Evolutionary conservation across 352 stramenopile genomes (phyloP).

Genomic region (Globisporangium mamillatum): DNA sequence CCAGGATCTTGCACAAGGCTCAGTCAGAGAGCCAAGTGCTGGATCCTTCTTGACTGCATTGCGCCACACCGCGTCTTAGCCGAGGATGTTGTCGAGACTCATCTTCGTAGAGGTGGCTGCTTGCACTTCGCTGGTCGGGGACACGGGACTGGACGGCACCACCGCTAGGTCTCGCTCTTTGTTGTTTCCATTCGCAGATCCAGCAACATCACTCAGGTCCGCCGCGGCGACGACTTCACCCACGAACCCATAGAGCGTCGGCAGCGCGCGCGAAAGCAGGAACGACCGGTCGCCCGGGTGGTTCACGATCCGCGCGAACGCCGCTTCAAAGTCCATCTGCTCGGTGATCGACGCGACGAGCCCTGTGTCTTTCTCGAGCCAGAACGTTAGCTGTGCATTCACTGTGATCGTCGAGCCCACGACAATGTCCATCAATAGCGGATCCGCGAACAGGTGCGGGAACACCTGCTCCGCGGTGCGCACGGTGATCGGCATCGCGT

Average conservation of each 20-base stretch:
- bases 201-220: not conserved
- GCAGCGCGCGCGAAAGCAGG: slow-evolving; percentile 10
- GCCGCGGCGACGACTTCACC: slow-evolving; percentile 2
- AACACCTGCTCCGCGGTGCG: slow-evolving; percentile 11
- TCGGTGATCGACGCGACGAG: slow-evolving; percentile 13
- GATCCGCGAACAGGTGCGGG: slow-evolving; percentile 5
- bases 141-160: not conserved
- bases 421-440: slow-evolving; percentile 2
- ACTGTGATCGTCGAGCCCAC: slow-evolving; percentile 5
- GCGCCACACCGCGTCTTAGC: not conserved
- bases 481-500: slow-evolving; percentile 10
- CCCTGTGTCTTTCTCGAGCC: slow-evolving; percentile 14
- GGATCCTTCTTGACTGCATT: not conserved
- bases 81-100: slow-evolving; percentile 15
- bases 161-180: not conserved
- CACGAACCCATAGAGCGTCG: slow-evolving; percentile 13
- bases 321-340: slow-evolving; percentile 14
- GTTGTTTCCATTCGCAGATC: not conserved
- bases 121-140: not conserved
- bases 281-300: slow-evolving; percentile 11
- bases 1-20: not conserved
- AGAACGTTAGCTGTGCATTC: slow-evolving; percentile 7
- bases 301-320: slow-evolving; percentile 13
- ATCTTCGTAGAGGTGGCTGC: slow-evolving; percentile 7
- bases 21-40: not conserved